Evolutionary conservation across 768 basidiomycete genomes (phyloP).

Genomic region (Scleroderma bovista): DNA sequence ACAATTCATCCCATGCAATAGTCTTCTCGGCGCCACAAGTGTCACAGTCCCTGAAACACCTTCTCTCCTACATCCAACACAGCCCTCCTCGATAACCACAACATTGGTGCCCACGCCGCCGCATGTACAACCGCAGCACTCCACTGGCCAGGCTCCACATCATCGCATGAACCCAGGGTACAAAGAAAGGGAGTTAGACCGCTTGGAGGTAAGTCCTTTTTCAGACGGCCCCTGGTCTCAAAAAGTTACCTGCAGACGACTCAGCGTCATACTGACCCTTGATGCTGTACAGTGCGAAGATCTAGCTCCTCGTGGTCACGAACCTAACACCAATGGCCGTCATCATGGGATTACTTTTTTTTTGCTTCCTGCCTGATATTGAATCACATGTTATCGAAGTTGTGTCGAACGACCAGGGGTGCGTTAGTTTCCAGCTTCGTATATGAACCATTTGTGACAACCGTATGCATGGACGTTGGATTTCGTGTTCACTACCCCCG

Average conservation of each 20-base stretch:
- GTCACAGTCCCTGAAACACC: conserved; percentile 28
- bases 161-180: conserved; percentile 24
- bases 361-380: not conserved
- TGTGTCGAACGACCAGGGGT: not conserved
- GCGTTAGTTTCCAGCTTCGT: not conserved
- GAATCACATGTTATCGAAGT: not conserved
- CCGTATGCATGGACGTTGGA: not conserved
- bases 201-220: conserved; percentile 9
- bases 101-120: conserved; percentile 11
- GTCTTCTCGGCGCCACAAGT: conserved; percentile 31
- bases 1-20: conserved; percentile 1
- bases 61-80: conserved; percentile 26
- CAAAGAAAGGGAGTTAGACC: conserved; percentile 19
- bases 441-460: not conserved
- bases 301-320: conserved; percentile 12
- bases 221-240: not conserved
- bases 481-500: not conserved
- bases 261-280: conserved; percentile 6
- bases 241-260: not conserved
- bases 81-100: conserved; percentile 20
- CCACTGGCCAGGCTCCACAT: not conserved
- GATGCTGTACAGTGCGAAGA: conserved; percentile 14
- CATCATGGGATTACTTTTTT: conserved; percentile 9
- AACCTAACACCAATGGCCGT: conserved; percentile 20
- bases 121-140: conserved; percentile 11